A percentile compares a stretch with the other conserved stretches of the same genome.
These are phyloP conservation scores for Termitomyces sp. DNA, from an alignment of 768 basidiomycete genomes.

Conservation along the genomic window DNA sequence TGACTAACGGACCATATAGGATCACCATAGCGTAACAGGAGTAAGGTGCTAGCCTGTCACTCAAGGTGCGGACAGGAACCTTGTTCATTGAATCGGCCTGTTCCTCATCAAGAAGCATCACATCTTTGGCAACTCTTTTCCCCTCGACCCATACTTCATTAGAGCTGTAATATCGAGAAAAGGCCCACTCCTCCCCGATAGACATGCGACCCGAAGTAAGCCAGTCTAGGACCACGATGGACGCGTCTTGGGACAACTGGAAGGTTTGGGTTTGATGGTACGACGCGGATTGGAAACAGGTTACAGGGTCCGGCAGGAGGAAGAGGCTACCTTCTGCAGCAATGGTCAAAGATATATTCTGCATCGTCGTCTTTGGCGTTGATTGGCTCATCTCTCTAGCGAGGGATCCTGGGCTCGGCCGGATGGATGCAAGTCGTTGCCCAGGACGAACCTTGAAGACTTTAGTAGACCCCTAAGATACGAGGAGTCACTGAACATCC, in stretches of 20 bases:
- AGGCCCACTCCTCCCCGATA: constrained; percentile 85
- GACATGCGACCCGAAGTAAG: constrained; percentile 83
- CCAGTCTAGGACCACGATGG: constrained; percentile 83
- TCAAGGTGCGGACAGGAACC: constrained; percentile 42
- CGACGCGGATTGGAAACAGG: constrained; percentile 79
- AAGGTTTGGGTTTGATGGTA: constrained; percentile 87
- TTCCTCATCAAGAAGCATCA: constrained; percentile 65
- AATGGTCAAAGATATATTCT: constrained; percentile 58
- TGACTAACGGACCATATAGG: constrained; percentile 65
- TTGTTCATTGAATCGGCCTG: constrained; percentile 11
- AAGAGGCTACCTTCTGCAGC: constrained; percentile 53
- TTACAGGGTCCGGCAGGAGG: constrained; percentile 88
- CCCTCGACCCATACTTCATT: constrained; percentile 78
- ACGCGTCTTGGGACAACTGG: constrained; percentile 51
- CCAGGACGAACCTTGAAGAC: constrained; percentile 80
- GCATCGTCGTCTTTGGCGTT: constrained; percentile 38
- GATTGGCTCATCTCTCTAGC: not conserved
- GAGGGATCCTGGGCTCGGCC: not conserved
- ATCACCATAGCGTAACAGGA: constrained; percentile 87
- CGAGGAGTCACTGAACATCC: not conserved
- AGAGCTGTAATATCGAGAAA: constrained; percentile 75
- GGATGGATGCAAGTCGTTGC: constrained; percentile 45
- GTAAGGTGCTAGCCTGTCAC: constrained; percentile 69
- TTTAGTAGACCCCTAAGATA: constrained; percentile 80
- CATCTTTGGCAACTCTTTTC: constrained; percentile 67